Conservation (phyloP, 176 grass and related monocot species). For the Musa beccarii region DNA sequence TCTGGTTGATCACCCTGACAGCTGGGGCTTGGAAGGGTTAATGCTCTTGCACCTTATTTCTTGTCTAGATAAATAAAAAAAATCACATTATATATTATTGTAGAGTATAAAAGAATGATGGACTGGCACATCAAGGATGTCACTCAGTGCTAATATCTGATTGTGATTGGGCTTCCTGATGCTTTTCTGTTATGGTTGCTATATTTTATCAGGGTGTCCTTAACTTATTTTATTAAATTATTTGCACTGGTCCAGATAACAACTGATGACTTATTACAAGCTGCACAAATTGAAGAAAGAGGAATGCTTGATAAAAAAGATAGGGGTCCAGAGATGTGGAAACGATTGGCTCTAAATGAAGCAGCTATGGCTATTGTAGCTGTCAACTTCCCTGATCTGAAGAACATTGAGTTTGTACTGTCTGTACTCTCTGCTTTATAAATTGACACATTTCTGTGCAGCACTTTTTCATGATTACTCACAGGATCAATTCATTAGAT, state of each 20-base stretch:
- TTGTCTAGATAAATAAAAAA: too few species aligned
- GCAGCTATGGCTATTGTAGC: conserved; percentile 30
- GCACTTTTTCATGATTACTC: neutral
- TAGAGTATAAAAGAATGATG: too few species aligned
- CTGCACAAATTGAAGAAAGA: conserved; percentile 34
- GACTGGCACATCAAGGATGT: too few species aligned
- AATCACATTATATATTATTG: too few species aligned
- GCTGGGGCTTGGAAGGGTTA: too few species aligned
- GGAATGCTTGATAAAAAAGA: conserved; percentile 26
- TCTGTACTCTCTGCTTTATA: neutral
- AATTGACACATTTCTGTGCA: neutral
- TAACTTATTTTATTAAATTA: neutral
- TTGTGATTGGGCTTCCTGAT: too few species aligned
- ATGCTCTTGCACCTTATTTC: too few species aligned
- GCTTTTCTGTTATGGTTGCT: neutral
- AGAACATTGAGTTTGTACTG: conserved; percentile 31
- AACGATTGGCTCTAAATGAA: conserved; percentile 25
- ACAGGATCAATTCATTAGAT: too few species aligned
- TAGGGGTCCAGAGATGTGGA: conserved; percentile 27
- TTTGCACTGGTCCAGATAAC: conserved; percentile 17
- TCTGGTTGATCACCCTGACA: too few species aligned
- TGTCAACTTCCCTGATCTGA: conserved; percentile 30
- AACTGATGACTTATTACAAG: conserved; percentile 32
- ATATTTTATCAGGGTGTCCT: neutral
- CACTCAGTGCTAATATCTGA: too few species aligned